Conservation (phyloP, 2,329 filamentous ascomycete genomes). For the Helotiales sp. region DNA sequence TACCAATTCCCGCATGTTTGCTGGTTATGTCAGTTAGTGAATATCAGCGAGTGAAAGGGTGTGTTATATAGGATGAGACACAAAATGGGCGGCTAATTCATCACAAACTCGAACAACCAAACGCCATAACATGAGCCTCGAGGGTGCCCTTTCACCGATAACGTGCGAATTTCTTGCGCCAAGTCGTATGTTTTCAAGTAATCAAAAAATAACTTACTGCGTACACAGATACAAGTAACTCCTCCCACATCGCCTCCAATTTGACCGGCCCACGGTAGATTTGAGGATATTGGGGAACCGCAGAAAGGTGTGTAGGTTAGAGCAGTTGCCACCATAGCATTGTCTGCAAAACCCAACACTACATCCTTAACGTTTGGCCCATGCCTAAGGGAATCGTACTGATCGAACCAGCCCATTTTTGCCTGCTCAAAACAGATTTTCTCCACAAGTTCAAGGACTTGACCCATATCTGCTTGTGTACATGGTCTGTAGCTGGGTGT, state of each 20-base stretch:
- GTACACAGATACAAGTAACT: constrained; percentile 64
- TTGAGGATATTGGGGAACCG: constrained; percentile 52
- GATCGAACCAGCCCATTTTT: constrained; percentile 63
- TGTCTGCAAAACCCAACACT: constrained; percentile 56
- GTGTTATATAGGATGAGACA: neutral
- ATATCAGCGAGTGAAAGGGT: neutral
- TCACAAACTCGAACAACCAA: neutral
- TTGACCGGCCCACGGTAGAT: constrained; percentile 60
- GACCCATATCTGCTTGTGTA: constrained; percentile 49
- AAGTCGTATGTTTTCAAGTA: neutral
- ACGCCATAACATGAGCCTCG: neutral
- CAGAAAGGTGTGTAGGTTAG: constrained; percentile 57
- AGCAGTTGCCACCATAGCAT: constrained; percentile 56
- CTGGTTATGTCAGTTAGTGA: constrained; percentile 24
- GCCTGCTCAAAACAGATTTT: constrained; percentile 52
- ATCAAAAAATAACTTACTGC: constrained; percentile 49
- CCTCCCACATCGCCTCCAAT: constrained; percentile 60
- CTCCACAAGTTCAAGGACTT: constrained; percentile 56
- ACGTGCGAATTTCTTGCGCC: too few relatives aligned
- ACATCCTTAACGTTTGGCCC: constrained; percentile 57
- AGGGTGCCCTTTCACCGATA: neutral
- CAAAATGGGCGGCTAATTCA: neutral
- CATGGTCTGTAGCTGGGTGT: constrained; percentile 44
- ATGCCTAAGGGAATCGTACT: constrained; percentile 58
- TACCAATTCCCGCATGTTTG: constrained; percentile 49